Evolutionary conservation across 331 rosid species (phyloP).

Genomic region (Malus hybrid): DNA sequence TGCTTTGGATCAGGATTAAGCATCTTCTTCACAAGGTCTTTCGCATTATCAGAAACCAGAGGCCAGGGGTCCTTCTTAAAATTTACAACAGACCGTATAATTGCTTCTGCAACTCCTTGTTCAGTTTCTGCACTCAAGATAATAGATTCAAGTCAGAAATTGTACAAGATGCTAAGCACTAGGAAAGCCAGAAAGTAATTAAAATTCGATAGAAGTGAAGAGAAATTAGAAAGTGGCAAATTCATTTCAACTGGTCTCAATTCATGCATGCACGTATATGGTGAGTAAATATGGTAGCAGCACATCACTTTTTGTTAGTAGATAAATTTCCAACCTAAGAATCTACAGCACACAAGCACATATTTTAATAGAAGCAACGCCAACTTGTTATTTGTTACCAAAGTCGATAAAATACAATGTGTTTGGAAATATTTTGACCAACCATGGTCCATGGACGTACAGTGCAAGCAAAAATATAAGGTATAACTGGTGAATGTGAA

Average conservation of each 20-base stretch:
- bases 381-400: too few relatives aligned
- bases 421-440: too few relatives aligned
- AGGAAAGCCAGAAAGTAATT: neutral
- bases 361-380: too few relatives aligned
- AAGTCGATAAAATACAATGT: too few relatives aligned
- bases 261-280: too few relatives aligned
- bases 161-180: neutral
- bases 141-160: constrained; percentile 1
- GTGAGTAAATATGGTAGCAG: too few relatives aligned
- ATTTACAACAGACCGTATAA: constrained; percentile 76
- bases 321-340: too few relatives aligned
- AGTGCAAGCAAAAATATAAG: too few relatives aligned
- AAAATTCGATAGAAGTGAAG: neutral
- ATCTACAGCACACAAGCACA: too few relatives aligned
- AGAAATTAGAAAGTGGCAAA: neutral
- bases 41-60: constrained; percentile 90
- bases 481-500: too few relatives aligned
- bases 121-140: constrained; percentile 74
- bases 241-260: neutral
- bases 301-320: too few relatives aligned
- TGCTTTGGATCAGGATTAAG: constrained; percentile 80
- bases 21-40: constrained; percentile 97
- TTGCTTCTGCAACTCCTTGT: constrained; percentile 98
- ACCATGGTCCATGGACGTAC: too few relatives aligned
- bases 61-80: constrained; percentile 98